Base-by-base conservation (phyloP, 176 grass and related monocot species). In the Chloris gayana region DNA sequence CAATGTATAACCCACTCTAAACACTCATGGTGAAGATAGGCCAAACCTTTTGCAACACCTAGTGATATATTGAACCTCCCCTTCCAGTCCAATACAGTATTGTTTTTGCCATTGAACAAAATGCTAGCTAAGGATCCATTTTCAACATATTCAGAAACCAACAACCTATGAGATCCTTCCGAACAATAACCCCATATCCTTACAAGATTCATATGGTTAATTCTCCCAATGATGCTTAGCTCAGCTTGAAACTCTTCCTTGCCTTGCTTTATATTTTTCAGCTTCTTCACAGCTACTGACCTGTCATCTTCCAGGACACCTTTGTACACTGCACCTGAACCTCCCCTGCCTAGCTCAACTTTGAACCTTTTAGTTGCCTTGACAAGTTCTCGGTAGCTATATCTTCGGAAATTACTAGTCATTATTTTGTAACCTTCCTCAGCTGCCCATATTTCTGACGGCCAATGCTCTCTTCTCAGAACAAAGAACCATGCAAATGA, bases 11-110 rank as follows among this genome's bases (percentile, higher is more conserved):
- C 83, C 83, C 87, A 78, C 64, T 89, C 82, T 4, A 85, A 58
- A 37, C 83, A 89, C 64, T 89, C 83, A 22, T 89, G 87, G 22
- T 89, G 87, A 39, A 89, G 83, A 78, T 89, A 89, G 24, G 87
- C 71, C 39, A 89, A 53, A 0, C 87, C 87, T 53, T 80, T 89
- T 2, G 83, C 83, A 13, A 89, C 83, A 14, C 87, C 87, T 45
- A 89, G 19, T 26, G 83, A 77, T 19, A 89, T 89, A 19, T 89
- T 85, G 30, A 76, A 82, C 71, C 87, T 78, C 29, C 69, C 42
- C 50, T 41, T 89, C 87, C 87, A 89, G 34, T 65, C 80, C 4
- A 88, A 26, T n/a, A 47, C 29, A 14, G 80, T 80, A 50, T 45
- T 59, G 14, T 66, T 37, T 60, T 60, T 60, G 57, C 27, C 57